A percentile compares a stretch with the other conserved stretches of the same genome.
These are phyloP conservation scores for Beauveria bassiana DNA, from an alignment of 2,329 filamentous ascomycete species.

Conservation along the genomic window DNA sequence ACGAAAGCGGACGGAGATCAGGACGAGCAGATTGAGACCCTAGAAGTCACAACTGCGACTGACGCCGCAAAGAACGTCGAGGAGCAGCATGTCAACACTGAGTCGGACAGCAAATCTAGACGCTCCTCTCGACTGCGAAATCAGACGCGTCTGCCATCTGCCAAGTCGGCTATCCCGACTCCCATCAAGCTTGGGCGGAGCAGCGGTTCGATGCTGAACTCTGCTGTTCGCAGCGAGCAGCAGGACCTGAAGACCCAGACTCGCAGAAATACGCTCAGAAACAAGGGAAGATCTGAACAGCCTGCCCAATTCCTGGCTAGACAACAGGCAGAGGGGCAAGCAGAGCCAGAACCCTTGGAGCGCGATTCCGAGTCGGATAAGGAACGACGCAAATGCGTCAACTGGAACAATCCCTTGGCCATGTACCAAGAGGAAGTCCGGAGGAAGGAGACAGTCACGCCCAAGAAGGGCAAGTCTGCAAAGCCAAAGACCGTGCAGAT, in stretches of 20 bases:
- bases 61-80: not conserved
- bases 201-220: conserved; percentile 16
- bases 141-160: conserved; percentile 9
- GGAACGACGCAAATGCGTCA: conserved; percentile 23
- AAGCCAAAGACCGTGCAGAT: conserved; percentile 12
- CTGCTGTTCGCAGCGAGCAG: conserved; percentile 22
- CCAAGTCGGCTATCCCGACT: conserved; percentile 28
- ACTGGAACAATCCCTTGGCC: conserved; percentile 27
- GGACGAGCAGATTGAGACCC: not conserved
- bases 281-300: conserved; percentile 28
- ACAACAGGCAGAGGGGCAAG: conserved; percentile 18
- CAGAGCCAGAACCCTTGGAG: conserved; percentile 16
- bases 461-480: conserved; percentile 6
- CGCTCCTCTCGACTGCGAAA: conserved; percentile 27
- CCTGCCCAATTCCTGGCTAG: conserved; percentile 27
- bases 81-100: conserved; percentile 14
- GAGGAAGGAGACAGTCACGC: conserved; percentile 17
- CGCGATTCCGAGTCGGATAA: conserved; percentile 13
- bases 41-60: not conserved
- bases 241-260: conserved; percentile 24
- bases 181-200: conserved; percentile 25
- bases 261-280: conserved; percentile 26
- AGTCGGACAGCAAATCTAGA: conserved; percentile 17
- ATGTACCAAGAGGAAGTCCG: conserved; percentile 18
- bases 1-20: not conserved